Percentiles rank a stretch among this genome's conserved stretches.
phyloP scores from a whole-genome alignment of 768 basidiomycete genomes.

The Gyrodon lividus region DNA sequence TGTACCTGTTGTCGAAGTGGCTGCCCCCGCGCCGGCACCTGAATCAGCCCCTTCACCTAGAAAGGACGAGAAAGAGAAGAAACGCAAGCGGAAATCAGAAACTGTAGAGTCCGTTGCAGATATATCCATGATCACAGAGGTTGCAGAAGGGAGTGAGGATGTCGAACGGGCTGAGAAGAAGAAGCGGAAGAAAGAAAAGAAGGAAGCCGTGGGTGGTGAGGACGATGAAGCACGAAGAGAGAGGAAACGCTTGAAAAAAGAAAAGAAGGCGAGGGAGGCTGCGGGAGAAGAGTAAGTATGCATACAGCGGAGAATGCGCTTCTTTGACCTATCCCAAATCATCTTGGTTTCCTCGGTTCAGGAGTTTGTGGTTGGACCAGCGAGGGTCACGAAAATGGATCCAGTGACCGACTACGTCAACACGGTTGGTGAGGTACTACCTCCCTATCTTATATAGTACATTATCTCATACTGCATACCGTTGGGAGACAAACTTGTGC shows the following conservation, averaged over 20 bases:
- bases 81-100: slow-evolving; percentile 80
- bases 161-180: slow-evolving; percentile 56
- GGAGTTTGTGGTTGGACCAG: neutral
- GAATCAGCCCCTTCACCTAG: slow-evolving; percentile 35
- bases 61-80: slow-evolving; percentile 71
- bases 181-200: slow-evolving; percentile 53
- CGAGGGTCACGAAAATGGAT: neutral
- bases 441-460: too few relatives aligned
- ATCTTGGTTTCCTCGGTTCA: neutral
- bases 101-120: slow-evolving; percentile 42
- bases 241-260: slow-evolving; percentile 65
- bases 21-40: slow-evolving; percentile 31
- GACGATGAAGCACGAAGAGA: slow-evolving; percentile 63
- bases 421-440: neutral
- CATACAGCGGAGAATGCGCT: slow-evolving; percentile 1
- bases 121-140: slow-evolving; percentile 38
- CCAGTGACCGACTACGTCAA: neutral
- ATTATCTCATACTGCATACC: too few relatives aligned
- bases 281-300: slow-evolving; percentile 24
- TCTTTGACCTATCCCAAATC: neutral
- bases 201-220: slow-evolving; percentile 39
- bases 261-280: slow-evolving; percentile 57
- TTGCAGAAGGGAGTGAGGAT: slow-evolving; percentile 40
- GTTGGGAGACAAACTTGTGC: too few relatives aligned
- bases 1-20: slow-evolving; percentile 19